phyloP scores from a whole-genome alignment of 257 asterid genomes.

The Fraxinus pennsylvanica region DNA sequence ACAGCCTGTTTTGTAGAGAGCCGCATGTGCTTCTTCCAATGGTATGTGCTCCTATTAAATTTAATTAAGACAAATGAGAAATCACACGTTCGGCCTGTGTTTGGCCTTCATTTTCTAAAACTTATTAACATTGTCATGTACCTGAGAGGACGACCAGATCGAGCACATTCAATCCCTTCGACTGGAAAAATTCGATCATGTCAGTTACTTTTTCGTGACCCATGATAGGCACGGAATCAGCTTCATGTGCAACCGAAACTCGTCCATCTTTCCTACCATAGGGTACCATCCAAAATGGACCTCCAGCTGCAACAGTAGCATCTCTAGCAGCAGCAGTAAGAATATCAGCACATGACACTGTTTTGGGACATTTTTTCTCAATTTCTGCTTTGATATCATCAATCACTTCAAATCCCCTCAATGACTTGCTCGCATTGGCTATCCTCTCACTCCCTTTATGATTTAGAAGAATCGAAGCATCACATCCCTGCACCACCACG shows the following conservation, averaged over 20 bases:
- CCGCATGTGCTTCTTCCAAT: constrained; percentile 72
- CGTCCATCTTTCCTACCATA: constrained; percentile 61
- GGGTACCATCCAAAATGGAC: constrained; percentile 61
- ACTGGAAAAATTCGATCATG: constrained; percentile 50
- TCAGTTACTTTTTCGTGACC: constrained; percentile 55
- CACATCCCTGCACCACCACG: constrained; percentile 48
- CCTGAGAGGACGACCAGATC: constrained; percentile 57
- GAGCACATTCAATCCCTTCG: constrained; percentile 48
- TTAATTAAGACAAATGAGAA: neutral
- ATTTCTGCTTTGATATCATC: constrained; percentile 51
- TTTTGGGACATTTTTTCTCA: constrained; percentile 52
- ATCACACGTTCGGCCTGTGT: neutral
- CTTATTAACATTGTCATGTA: neutral
- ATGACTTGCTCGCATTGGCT: constrained; percentile 43
- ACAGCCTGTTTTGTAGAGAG: constrained; percentile 58
- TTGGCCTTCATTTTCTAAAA: too few species aligned
- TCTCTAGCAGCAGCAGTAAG: constrained; percentile 58
- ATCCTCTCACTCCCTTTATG: constrained; percentile 53
- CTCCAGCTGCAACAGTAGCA: constrained; percentile 52
- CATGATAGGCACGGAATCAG: constrained; percentile 34
- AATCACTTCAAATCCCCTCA: constrained; percentile 53
- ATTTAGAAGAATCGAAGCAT: constrained; percentile 53
- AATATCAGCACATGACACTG: constrained; percentile 65
- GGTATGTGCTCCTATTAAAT: constrained; percentile 70
- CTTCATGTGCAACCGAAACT: constrained; percentile 40